Evolutionary conservation across 768 basidiomycete species (phyloP), one percentile per base, ranked within the genome.

Genomic region (Melanogaster broomeanus): DNA sequence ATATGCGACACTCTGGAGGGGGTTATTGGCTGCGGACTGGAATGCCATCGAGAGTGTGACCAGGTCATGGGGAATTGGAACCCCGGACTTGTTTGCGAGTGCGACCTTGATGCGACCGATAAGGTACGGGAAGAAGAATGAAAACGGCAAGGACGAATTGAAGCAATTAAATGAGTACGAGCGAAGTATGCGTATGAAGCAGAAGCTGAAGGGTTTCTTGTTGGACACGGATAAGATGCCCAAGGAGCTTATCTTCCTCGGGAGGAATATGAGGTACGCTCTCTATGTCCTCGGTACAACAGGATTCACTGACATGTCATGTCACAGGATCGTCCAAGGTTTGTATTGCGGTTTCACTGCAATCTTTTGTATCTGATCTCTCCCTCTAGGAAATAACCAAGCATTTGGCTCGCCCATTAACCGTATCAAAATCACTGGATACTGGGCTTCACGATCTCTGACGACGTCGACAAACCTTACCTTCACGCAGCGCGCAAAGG

Each of bases 341-440:
- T 7, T 11, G 53, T 51, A n/a, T 1, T 16, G 2, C 3, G 7
- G 11, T 47, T 8, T 34, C 7, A 6, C 45, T 28, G 3, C 21
- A 6, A 21, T 10, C 24, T 4, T 10, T 9, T 22, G 47, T 37
- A 28, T 12, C 33, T 42, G 28, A 50, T 19, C 8, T 12, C 24
- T 28, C 55, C 10, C 13, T 6, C 31, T 13, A 85, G 79, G 87
- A 16, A 92, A 92, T 67, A 93, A 93, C 60, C 89, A 93, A 67
- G 73, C 79, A 2, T 81, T 95, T 33, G 88, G 90, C 13, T 89
- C 89, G 3, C 93, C 93, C 0, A 88, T 93, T 1, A 94, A 95
- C 63, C 82, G 93, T 18, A 86, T 97, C 71, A 93, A 92, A 67
- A 88, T 95, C 48, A 91, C 88, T 0, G 93, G 89, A 0, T 82